phyloP scores from a whole-genome alignment of 1,284 basidiomycete genomes.

The Agroathelia rolfsii region DNA sequence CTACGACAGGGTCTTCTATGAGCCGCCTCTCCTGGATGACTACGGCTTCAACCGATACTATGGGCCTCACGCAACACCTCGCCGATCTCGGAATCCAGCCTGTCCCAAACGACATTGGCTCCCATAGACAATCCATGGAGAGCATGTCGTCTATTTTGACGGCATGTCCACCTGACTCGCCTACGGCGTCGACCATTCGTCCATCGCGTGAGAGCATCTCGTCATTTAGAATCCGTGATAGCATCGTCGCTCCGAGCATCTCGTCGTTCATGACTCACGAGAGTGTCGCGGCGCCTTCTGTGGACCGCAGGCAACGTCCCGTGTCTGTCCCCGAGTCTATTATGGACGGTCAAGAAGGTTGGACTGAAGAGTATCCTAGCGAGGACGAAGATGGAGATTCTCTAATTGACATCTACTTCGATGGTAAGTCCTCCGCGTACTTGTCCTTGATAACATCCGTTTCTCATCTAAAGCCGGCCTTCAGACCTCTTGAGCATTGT shows the following conservation, averaged over 20 bases:
- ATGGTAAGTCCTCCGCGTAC: slow-evolving; percentile 24
- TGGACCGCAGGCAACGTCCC: slow-evolving; percentile 11
- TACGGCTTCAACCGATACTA: slow-evolving; percentile 31
- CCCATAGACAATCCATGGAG: slow-evolving; percentile 42
- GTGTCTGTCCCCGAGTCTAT: slow-evolving; percentile 12
- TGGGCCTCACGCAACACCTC: slow-evolving; percentile 25
- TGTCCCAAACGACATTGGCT: too few relatives aligned
- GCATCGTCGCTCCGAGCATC: slow-evolving; percentile 7
- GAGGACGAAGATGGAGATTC: slow-evolving; percentile 37
- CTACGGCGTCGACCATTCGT: too few relatives aligned
- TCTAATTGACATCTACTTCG: slow-evolving; percentile 37
- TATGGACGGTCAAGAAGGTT: slow-evolving; percentile 7
- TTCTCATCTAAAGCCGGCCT: slow-evolving; percentile 27
- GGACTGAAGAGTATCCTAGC: slow-evolving; percentile 26
- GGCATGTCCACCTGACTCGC: slow-evolving; percentile 31
- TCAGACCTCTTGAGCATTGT: slow-evolving; percentile 24
- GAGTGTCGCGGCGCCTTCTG: slow-evolving; percentile 12
- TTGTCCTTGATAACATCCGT: slow-evolving; percentile 3
- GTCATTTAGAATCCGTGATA: slow-evolving; percentile 14
- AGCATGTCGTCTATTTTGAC: slow-evolving; percentile 54
- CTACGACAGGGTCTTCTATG: slow-evolving; percentile 20
- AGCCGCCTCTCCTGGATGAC: slow-evolving; percentile 26
- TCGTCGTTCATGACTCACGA: slow-evolving; percentile 15
- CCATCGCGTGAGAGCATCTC: too few relatives aligned
- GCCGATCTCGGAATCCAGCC: too few relatives aligned